Conservation (phyloP, 495 filamentous ascomycete genomes). For the Tuber aestivum region DNA sequence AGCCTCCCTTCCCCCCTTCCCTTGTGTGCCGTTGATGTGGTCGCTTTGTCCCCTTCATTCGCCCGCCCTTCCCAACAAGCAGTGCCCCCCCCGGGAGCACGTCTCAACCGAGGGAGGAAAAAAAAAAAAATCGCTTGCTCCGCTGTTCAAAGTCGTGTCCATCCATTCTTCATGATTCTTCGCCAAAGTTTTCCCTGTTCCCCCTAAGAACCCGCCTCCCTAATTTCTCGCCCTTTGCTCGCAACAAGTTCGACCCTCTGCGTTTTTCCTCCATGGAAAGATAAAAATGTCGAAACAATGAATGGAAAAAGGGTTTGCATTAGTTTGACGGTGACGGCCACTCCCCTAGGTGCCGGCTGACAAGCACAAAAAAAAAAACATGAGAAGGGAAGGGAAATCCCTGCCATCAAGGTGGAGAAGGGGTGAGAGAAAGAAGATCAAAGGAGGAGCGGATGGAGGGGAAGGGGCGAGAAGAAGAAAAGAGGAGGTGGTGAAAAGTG, state of each 20-base stretch:
- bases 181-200: conserved; percentile 16
- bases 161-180: conserved; percentile 30
- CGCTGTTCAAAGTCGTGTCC: conserved; percentile 26
- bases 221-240: conserved; percentile 6
- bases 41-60: conserved; percentile 41
- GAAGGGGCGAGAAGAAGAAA: conserved; percentile 20
- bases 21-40: conserved; percentile 37
- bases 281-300: neutral
- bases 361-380: conserved; percentile 23
- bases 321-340: neutral
- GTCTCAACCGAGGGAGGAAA: neutral
- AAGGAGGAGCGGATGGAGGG: conserved; percentile 6
- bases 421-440: conserved; percentile 8
- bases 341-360: conserved; percentile 12
- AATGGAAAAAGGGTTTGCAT: neutral
- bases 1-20: conserved; percentile 35
- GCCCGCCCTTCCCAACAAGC: conserved; percentile 28
- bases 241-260: neutral
- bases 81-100: conserved; percentile 5
- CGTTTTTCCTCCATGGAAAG: neutral
- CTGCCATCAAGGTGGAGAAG: conserved; percentile 6
- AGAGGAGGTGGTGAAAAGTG: conserved; percentile 8
- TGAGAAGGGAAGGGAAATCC: conserved; percentile 7
- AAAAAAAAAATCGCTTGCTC: conserved; percentile 35
- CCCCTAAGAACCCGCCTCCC: conserved; percentile 5